A percentile compares a stretch with the other conserved stretches of the same genome.
Conservation (phyloP, 2,329 filamentous ascomycete species). For the Orbilia brochopaga region DNA sequence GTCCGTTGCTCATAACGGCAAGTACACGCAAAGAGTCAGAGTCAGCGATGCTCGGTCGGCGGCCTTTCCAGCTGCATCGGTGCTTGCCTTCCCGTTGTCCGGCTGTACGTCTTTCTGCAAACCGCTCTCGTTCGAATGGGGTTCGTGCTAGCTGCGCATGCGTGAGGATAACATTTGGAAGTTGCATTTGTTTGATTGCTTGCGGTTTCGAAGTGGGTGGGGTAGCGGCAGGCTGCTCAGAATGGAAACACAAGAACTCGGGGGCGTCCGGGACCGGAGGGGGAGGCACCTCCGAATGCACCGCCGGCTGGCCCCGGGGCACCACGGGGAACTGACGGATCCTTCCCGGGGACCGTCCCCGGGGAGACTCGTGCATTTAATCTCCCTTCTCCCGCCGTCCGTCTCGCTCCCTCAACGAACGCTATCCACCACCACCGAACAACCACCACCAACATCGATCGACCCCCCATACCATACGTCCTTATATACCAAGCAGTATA, state of each 20-base stretch:
- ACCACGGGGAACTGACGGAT: not conserved
- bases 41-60: no score
- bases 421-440: not conserved
- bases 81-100: not conserved
- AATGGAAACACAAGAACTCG: not conserved
- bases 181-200: slow-evolving; percentile 5
- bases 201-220: not conserved
- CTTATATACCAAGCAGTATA: no score
- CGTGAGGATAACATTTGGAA: slow-evolving; percentile 3
- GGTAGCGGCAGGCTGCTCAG: not conserved
- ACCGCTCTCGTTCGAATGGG: not conserved
- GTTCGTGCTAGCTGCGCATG: not conserved
- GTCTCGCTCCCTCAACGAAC: not conserved
- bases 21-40: not conserved
- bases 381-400: not conserved
- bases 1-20: not conserved
- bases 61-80: not conserved
- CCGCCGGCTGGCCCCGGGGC: not conserved
- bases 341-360: not conserved
- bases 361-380: not conserved
- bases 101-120: not conserved
- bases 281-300: no score
- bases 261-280: not conserved
- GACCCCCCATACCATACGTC: not conserved
- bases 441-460: not conserved